phyloP scores from a whole-genome alignment of 371 early-diverging fungal genomes.

The Rhizopus sp. region DNA sequence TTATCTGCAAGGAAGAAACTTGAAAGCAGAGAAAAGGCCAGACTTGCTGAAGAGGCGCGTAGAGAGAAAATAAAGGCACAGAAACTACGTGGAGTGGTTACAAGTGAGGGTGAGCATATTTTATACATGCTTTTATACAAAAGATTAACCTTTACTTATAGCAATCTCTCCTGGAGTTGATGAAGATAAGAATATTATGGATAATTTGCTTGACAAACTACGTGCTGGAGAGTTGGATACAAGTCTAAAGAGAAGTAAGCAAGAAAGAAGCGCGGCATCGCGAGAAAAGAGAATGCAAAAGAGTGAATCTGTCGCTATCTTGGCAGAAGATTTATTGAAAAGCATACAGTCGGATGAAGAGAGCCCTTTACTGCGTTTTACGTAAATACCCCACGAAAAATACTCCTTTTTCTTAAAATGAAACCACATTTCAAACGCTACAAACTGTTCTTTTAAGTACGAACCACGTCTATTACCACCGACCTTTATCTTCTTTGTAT shows the following conservation, averaged over 20 bases:
- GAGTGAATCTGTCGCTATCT: slow-evolving; percentile 62
- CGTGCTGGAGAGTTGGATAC: slow-evolving; percentile 73
- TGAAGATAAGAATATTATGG: slow-evolving; percentile 80
- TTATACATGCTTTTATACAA: background rate
- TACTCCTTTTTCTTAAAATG: no score
- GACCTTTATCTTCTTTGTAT: no score
- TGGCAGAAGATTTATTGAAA: slow-evolving; percentile 72
- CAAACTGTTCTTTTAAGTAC: no score
- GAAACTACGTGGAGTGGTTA: slow-evolving; percentile 49
- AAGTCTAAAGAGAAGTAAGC: slow-evolving; percentile 44
- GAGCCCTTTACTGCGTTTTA: background rate
- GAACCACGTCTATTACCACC: no score
- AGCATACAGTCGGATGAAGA: slow-evolving; percentile 58
- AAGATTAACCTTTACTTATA: slow-evolving; percentile 14
- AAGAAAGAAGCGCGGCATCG: slow-evolving; percentile 27
- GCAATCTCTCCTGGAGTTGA: slow-evolving; percentile 41
- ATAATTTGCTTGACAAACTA: slow-evolving; percentile 75
- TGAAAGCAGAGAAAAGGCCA: slow-evolving; percentile 43
- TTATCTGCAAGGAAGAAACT: slow-evolving; percentile 40
- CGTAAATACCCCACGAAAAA: no score
- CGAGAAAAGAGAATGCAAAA: slow-evolving; percentile 54
- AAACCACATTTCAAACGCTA: no score
- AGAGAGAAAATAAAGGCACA: slow-evolving; percentile 44
- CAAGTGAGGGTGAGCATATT: slow-evolving; percentile 35
- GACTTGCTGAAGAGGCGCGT: slow-evolving; percentile 45